Percentiles rank a stretch among this genome's conserved stretches.
Evolutionary conservation across 768 basidiomycete species (phyloP).

Genomic region (Neoboletus subvelutipes): DNA sequence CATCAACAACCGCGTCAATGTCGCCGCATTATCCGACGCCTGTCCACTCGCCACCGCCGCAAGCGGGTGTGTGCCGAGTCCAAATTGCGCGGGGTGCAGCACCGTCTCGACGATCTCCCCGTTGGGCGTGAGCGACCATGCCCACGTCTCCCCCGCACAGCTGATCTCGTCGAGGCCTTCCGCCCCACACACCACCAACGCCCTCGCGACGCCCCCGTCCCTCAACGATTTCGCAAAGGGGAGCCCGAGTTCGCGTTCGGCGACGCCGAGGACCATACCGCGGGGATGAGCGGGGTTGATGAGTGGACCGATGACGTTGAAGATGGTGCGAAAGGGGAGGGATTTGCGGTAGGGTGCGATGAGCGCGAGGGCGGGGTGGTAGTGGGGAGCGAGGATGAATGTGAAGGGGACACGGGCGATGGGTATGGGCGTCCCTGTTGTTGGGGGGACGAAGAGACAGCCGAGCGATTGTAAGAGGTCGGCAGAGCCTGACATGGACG

Average conservation of each 20-base stretch:
- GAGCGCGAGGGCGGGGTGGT: conserved; percentile 81
- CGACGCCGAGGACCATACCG: conserved; percentile 91
- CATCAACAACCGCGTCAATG: conserved; percentile 62
- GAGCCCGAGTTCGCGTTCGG: conserved; percentile 73
- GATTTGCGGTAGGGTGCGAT: conserved; percentile 83
- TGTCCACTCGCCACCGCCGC: conserved; percentile 65
- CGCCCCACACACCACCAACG: conserved; percentile 89
- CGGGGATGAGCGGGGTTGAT: conserved; percentile 87
- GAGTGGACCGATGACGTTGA: conserved; percentile 92
- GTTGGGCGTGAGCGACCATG: conserved; percentile 70
- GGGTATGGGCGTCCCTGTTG: conserved; percentile 38
- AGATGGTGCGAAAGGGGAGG: conserved; percentile 93
- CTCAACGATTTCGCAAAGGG: conserved; percentile 77
- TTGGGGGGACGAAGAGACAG: conserved; percentile 69
- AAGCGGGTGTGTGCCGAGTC: conserved; percentile 69
- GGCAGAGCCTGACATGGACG: conserved; percentile 91
- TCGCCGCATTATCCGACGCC: conserved; percentile 80
- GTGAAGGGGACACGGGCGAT: conserved; percentile 77
- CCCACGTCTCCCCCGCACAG: conserved; percentile 85
- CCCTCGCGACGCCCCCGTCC: conserved; percentile 75
- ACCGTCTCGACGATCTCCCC: conserved; percentile 61
- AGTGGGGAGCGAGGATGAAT: conserved; percentile 93
- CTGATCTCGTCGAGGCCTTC: conserved; percentile 95
- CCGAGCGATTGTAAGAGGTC: conserved; percentile 86
- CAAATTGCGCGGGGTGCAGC: conserved; percentile 75